These are phyloP conservation scores for Colletotrichum orchidophilum DNA, from an alignment of 2,329 filamentous ascomycete genomes.

Conservation along the genomic window DNA sequence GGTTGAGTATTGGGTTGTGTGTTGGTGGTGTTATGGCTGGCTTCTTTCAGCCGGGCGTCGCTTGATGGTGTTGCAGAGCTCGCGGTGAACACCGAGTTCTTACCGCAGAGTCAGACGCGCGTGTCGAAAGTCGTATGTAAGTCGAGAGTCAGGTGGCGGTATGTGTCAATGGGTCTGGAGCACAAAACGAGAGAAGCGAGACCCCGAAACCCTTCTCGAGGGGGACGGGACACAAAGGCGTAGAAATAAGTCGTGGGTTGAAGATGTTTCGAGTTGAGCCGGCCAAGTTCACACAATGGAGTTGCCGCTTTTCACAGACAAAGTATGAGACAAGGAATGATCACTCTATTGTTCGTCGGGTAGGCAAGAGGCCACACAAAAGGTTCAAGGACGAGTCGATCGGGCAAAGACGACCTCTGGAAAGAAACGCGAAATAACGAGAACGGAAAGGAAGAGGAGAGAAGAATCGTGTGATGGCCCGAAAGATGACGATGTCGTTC, in stretches of 20 bases:
- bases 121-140: slow-evolving; percentile 13
- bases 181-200: neutral
- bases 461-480: slow-evolving; percentile 24
- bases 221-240: slow-evolving; percentile 18
- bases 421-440: neutral
- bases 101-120: slow-evolving; percentile 16
- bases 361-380: slow-evolving; percentile 22
- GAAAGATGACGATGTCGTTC: slow-evolving; percentile 34
- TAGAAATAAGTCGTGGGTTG: slow-evolving; percentile 25
- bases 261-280: slow-evolving; percentile 17
- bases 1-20: neutral
- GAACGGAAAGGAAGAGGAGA: neutral
- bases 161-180: slow-evolving; percentile 6
- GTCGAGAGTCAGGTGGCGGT: slow-evolving; percentile 7
- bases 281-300: slow-evolving; percentile 15
- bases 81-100: slow-evolving; percentile 2
- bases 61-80: neutral
- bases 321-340: slow-evolving; percentile 8
- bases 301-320: slow-evolving; percentile 22
- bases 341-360: neutral
- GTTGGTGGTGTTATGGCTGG: neutral
- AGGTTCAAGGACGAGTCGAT: slow-evolving; percentile 5
- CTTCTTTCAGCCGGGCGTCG: slow-evolving; percentile 3
- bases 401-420: slow-evolving; percentile 24
- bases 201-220: neutral